phyloP scores from a whole-genome alignment of 1,139 yeast species.

The Spathaspora sp. region DNA sequence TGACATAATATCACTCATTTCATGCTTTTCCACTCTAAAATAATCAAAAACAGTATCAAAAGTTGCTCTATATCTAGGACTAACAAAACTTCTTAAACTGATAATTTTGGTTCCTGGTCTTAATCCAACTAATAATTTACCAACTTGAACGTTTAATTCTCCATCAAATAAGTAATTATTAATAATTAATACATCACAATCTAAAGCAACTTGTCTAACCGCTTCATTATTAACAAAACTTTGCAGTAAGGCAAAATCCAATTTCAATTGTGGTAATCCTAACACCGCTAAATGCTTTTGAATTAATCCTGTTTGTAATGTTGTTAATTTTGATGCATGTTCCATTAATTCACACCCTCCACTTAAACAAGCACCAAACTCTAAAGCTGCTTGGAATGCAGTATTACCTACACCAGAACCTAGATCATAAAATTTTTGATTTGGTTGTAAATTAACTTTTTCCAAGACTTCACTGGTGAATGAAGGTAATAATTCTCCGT shows the following conservation, averaged over 20 bases:
- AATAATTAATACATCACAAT: constrained; percentile 71
- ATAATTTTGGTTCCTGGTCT: constrained; percentile 78
- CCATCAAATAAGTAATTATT: constrained; percentile 85
- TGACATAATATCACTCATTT: constrained; percentile 62
- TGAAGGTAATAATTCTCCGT: constrained; percentile 84
- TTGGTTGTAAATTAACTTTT: constrained; percentile 56
- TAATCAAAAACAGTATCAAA: constrained; percentile 62
- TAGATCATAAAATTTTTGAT: constrained; percentile 69
- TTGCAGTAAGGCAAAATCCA: constrained; percentile 61
- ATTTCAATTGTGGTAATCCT: constrained; percentile 60
- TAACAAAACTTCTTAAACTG: constrained; percentile 72
- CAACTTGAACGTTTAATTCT: constrained; percentile 65
- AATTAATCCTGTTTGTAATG: constrained; percentile 58
- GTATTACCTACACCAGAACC: constrained; percentile 97
- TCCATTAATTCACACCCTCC: constrained; percentile 92
- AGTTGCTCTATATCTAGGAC: constrained; percentile 54
- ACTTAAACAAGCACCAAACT: constrained; percentile 71
- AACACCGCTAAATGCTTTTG: constrained; percentile 55
- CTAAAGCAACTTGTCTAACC: constrained; percentile 53
- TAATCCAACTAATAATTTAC: constrained; percentile 60
- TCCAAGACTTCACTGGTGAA: constrained; percentile 69
- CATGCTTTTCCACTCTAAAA: constrained; percentile 61
- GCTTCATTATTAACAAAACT: constrained; percentile 67
- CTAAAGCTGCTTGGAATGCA: constrained; percentile 84
- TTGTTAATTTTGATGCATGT: constrained; percentile 72